Base-by-base conservation (phyloP, 169 alveolate genomes). In the Plasmodium falciparum region DNA sequence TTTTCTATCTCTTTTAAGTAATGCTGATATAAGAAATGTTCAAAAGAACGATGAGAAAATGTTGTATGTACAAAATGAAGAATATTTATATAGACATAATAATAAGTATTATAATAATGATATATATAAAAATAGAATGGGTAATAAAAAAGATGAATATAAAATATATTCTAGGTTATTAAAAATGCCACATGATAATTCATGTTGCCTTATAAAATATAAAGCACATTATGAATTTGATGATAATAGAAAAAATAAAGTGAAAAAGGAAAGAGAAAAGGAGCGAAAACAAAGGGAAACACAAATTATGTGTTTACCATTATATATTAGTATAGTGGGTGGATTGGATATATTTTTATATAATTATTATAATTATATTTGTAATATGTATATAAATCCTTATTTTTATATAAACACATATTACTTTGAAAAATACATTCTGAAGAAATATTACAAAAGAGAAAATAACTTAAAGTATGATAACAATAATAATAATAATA, bases 391-490 rank as follows among this genome's bases (percentile, higher is more conserved):
- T 83, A 73, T 83, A 26, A 83, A 69, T 45, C 22, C 85, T 13
- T 83, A 83, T 61, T 83, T 83, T 47, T 83, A 83, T 26, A 9
- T 83, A n/a, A 83, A 83, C 7, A 83, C 91, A 0, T 83, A 54
- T 29, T 83, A 83, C 45, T 83, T 83, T 49, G 85, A 83, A 17
- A 83, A 69, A 12, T 83, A 83, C 56, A 54, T 83, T 26, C 22
- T 63, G 13, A 83, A 20, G n/a, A 67, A 39, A 47, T 83, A 83
- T 61, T 22, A 26, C 11, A 59, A 61, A 7, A 54, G 7, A 1
- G 39, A 49, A 2, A 20, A 59, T 22, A 1, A 39, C 1, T 1
- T 39, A 6, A 39, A 39, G 2, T 0, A 39, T 29, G 39, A n/a
- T n/a, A n/a, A 20, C 22, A 20, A 20, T 26, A 2, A 26, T 26